A percentile compares a stretch with the other conserved stretches of the same genome.
phyloP scores from a whole-genome alignment of 2,329 filamentous ascomycete genomes.

The Coleophoma eucalyptorum region DNA sequence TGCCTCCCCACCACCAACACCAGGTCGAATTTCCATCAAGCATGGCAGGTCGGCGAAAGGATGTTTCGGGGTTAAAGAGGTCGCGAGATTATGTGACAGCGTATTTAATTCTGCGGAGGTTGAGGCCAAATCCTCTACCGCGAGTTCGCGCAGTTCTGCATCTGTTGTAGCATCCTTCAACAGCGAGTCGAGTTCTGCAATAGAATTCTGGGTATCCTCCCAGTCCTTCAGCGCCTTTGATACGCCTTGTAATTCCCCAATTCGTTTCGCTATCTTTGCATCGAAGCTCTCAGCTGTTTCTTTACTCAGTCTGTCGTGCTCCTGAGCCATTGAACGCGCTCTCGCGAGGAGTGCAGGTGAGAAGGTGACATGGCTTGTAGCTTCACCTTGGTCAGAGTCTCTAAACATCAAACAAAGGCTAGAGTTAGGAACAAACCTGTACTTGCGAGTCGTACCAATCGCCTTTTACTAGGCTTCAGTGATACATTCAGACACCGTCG shows the following conservation, averaged over 20 bases:
- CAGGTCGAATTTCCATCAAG: constrained; percentile 86
- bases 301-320: constrained; percentile 51
- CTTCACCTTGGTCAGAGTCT: constrained; percentile 13
- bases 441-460: constrained; percentile 37
- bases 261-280: constrained; percentile 50
- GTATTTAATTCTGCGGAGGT: constrained; percentile 58
- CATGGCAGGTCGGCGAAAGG: constrained; percentile 89
- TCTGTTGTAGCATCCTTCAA: constrained; percentile 41
- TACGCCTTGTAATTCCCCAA: constrained; percentile 57
- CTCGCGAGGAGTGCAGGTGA: constrained; percentile 55
- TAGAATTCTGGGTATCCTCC: constrained; percentile 48
- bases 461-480: constrained; percentile 17
- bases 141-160: constrained; percentile 70
- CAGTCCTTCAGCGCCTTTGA: constrained; percentile 54
- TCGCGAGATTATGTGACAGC: constrained; percentile 67
- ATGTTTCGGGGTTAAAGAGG: constrained; percentile 78
- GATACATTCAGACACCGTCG: constrained; percentile 40
- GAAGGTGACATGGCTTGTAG: constrained; percentile 24
- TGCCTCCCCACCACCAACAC: constrained; percentile 87
- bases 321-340: constrained; percentile 51
- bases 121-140: constrained; percentile 74
- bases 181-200: constrained; percentile 50
- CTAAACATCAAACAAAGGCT: constrained; percentile 2
- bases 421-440: constrained; percentile 32
- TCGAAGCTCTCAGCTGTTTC: constrained; percentile 53